Evolutionary conservation across 768 basidiomycete species (phyloP).

Genomic region (Collybia sordida): DNA sequence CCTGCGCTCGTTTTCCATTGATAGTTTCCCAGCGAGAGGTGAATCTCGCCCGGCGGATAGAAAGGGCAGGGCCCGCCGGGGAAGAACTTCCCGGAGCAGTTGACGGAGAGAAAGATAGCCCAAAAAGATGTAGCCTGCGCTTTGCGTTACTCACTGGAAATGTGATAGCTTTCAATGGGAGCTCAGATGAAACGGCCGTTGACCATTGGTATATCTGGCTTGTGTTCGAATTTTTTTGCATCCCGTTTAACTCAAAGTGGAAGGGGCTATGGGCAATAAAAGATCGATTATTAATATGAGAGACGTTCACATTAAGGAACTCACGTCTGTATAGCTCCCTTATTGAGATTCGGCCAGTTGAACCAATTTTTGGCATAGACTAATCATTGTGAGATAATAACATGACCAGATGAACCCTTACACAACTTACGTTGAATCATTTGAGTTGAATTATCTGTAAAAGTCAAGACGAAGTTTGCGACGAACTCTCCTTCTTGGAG

Average conservation of each 20-base stretch:
- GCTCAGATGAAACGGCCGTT: conserved; percentile 38
- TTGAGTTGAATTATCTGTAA: conserved; percentile 32
- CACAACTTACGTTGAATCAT: conserved; percentile 29
- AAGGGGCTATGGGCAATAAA: conserved; percentile 41
- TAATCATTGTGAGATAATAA: conserved; percentile 15
- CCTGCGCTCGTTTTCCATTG: conserved; percentile 37
- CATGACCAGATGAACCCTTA: not conserved
- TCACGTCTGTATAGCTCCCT: conserved; percentile 45
- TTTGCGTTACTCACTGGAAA: conserved; percentile 32
- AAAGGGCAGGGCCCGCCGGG: conserved; percentile 25
- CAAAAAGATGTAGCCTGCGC: conserved; percentile 45
- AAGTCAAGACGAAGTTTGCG: conserved; percentile 34
- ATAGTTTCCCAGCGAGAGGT: conserved; percentile 46
- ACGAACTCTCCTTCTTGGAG: conserved; percentile 23
- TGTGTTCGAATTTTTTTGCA: conserved; percentile 37
- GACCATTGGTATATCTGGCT: conserved; percentile 47
- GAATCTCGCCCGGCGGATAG: conserved; percentile 42
- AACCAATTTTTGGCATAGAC: conserved; percentile 48
- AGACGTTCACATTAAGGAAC: not conserved
- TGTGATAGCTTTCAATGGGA: conserved; percentile 39
- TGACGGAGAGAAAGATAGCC: conserved; percentile 39
- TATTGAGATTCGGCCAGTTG: conserved; percentile 36
- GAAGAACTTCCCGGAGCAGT: conserved; percentile 6
- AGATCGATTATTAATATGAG: conserved; percentile 1
- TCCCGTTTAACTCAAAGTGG: conserved; percentile 36